Base-by-base conservation (phyloP, 2,329 filamentous ascomycete species). In the Leptographium procerum region DNA sequence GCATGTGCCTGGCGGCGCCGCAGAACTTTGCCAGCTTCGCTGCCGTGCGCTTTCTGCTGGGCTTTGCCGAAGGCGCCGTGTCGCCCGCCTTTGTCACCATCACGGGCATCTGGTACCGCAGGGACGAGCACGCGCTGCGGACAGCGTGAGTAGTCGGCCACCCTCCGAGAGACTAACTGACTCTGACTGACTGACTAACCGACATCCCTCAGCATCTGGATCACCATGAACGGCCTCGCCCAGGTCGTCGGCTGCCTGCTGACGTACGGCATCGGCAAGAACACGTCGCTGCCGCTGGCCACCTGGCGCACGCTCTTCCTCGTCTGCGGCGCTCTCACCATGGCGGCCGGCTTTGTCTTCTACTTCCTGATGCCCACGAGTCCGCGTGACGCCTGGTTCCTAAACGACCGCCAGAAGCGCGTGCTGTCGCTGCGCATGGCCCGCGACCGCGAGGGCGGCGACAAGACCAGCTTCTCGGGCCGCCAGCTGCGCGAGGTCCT, bases 261-360 rank as follows among this genome's bases (percentile, higher is more conserved):
- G n/a, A 78, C 77, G 74, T 79, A 78, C 62, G 75, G 76, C 40
- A 76, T 80, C 56, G 77, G 75, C 45, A 72, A 72, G 60, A 72
- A 75, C 57, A 64, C 61, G 0, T 63, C 64, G 3, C 63, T 74
- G 2, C 56, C 68, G 0, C 65, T 81, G 4, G 69, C 69, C 0
- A 71, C 75, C 0, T 81, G 78, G 77, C 67, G 76, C 36, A 66
- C 70, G 0, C 65, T 80, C 43, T 80, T 80, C 63, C 66, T 80
- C 33, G 69, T 81, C 14, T 78, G 74, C 58, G 77, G 78, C n/a
- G 73, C 71, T 0, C 60, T 78, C 9, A 80, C 78, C 0, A 63
- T 69, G 2, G 65, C 67, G 1, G 68, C 69, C 9, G 78, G 77
- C 1, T 65, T 76, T 0, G 58, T 70, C 0, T 80, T 81, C 65